phyloP scores from a whole-genome alignment of 345 rosid species.

The Stellera chamaejasme region DNA sequence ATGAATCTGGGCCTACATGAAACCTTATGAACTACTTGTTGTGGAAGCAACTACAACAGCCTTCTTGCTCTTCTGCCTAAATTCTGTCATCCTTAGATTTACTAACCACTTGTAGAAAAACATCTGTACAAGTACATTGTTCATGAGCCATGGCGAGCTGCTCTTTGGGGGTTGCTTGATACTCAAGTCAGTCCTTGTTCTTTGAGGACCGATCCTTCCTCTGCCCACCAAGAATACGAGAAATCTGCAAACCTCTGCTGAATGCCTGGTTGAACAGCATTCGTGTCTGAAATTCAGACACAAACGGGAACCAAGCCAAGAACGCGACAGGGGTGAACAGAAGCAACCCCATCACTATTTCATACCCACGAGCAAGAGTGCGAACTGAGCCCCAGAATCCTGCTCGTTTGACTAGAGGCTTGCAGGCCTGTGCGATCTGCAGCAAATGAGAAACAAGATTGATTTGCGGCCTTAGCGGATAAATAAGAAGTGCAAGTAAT shows the following conservation, averaged over 20 bases:
- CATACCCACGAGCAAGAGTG: conserved; percentile 71
- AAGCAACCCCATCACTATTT: conserved; percentile 64
- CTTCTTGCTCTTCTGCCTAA: not conserved
- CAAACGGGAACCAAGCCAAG: conserved; percentile 90
- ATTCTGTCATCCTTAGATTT: not conserved
- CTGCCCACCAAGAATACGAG: conserved; percentile 79
- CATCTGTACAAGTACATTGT: not conserved
- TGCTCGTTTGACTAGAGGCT: conserved; percentile 42
- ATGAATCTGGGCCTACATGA: no score
- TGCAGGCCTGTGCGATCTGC: conserved; percentile 81
- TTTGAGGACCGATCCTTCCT: conserved; percentile 57
- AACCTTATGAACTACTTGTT: no score
- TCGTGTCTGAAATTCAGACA: conserved; percentile 84
- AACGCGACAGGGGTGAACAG: conserved; percentile 78
- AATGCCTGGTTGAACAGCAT: conserved; percentile 95
- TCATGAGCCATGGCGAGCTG: not conserved
- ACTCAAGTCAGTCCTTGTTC: conserved; percentile 33
- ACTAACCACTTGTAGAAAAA: not conserved
- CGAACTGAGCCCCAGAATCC: conserved; percentile 68
- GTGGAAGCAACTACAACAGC: not conserved
- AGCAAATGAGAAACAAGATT: not conserved
- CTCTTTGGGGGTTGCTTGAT: not conserved
- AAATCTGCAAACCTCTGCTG: conserved; percentile 87
- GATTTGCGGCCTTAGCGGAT: not conserved
- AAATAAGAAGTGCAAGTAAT: not conserved